Evolutionary conservation across 768 basidiomycete genomes (phyloP), one percentile per base, ranked within the genome.

Genomic region (Boletus vermiculosoides): DNA sequence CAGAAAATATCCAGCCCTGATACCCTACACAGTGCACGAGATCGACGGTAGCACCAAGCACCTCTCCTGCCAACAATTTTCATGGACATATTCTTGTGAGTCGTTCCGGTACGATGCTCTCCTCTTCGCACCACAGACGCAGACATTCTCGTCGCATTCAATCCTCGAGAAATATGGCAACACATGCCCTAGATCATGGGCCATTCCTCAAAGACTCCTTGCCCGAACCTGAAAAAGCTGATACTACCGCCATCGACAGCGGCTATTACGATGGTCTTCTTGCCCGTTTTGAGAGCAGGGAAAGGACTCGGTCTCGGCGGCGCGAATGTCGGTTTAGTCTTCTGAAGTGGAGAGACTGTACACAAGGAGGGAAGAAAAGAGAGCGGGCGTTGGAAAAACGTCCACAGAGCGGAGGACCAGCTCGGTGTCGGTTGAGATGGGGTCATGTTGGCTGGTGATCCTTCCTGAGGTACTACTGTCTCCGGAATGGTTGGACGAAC

Each of bases 161-260:
- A 10, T 16, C 28, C 12, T 3, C n/a, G n/a, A n/a, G 28, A 48
- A 13, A 18, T 9, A 36, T 20, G 3, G 20, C 1, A 50, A 28
- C 0, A 13, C 5, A 47, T 22, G 23, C 25, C 5, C 56, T 68
- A 70, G 18, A 52, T 37, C 86, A 94, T 90, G 0, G 91, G 86
- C 83, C 88, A 87, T 63, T 93, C 90, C 52, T 83, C 85, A 69
- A 98, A 98, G 10, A 79, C 84, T 0, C 92, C 91, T 66, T 94
- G 81, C 8, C 88, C 86, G 62, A 98, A 94, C 52, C 90, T 78
- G 74, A 93, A 90, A 77, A 97, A 95, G 61, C 90, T 89, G 42
- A 87, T 87, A 60, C 82, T 92, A 10, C 95, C 93, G 2, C 84
- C 81, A 72, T 97, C 94, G 5, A 95, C 94, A 2, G 83, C 92